Base-by-base conservation (phyloP, 257 asterid species). In the Solanum tarapatanum region DNA sequence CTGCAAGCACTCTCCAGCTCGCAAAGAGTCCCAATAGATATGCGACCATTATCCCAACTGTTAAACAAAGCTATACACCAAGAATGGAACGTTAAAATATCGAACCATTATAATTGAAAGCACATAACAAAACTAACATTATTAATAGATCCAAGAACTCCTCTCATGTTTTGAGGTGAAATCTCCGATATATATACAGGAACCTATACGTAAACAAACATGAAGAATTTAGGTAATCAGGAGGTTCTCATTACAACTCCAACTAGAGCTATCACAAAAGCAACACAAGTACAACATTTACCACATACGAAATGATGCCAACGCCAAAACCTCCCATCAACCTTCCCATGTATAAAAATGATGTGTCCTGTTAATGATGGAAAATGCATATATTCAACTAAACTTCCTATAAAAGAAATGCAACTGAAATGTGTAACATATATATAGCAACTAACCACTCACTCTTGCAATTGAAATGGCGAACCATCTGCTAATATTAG, bases 131-230 rank as follows among this genome's bases (percentile, higher is more conserved):
- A 24, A 87, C 91, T 41, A 87, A 95, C 99, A 96, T 96, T 96
- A 89, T 93, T 94, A 85, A 92, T 94, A 8, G 97, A 93, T 90
- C 98, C 99, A 36, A 96, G 97, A 89, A 94, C 91, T 90, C 98
- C 98, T 91, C 99, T 96, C 87, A 94, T 83, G 93, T 94, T 95
- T 88, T 96, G 97, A 36, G 98, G 98, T 4, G 98, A 94, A 84
- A 96, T 94, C 95, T 96, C 99, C 7, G 99, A 96, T 91, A 96
- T 95, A 86, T 95, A 96, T 28, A 96, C 98, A 28, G 99, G 99
- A 74, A 96, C 98, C 99, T 96, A 88, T 19, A 87, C 17, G 48
- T 39, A 86, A 39, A 88, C 79, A 64, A 87, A 48, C 43, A 76
- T 24, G 33, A 76, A 39, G 35, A 76, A 80, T 45, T 86, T 82